Evolutionary conservation across 306 rosid species (phyloP).

Genomic region (barrel medic (Medicago truncatula)): MtrunA17r5.0-ANR NC_053043.1:2302501-2303000

Average conservation of each 20-base stretch:
- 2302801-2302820: background rate
- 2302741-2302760: constrained; percentile 3
- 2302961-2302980: constrained; percentile 46
- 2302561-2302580: background rate
- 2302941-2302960: constrained; percentile 40
- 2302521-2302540: constrained; percentile 33
- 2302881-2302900: constrained; percentile 49
- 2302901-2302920: constrained; percentile 45
- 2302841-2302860: background rate
- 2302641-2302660: background rate
- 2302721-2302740: constrained; percentile 35
- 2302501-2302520: constrained; percentile 32
- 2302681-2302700: constrained; percentile 1
- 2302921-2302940: constrained; percentile 37
- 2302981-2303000: constrained; percentile 44
- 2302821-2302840: constrained; percentile 23
- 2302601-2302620: constrained; percentile 33
- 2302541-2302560: background rate
- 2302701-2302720: background rate
- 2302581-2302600: background rate
- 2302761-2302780: constrained; percentile 23
- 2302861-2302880: background rate
- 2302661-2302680: constrained; percentile 42
- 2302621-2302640: constrained; percentile 47
- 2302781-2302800: background rate